Percentiles rank a stretch among this genome's conserved stretches.
phyloP scores from a whole-genome alignment of 805 yeast genomes.

The Ogataea pignaliae region DNA sequence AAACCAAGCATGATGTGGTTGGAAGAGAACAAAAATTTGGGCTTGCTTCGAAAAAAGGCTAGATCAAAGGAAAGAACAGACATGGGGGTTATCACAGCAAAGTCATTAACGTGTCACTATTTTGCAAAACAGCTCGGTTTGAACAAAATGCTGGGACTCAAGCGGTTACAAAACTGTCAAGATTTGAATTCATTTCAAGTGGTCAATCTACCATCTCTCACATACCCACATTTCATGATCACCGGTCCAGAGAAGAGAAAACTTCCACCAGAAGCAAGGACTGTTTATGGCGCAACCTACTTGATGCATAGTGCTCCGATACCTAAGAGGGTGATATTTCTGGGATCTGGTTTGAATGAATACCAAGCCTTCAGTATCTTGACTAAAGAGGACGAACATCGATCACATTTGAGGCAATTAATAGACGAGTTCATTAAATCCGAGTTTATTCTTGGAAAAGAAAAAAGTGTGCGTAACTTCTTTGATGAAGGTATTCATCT shows the following conservation, averaged over 20 bases:
- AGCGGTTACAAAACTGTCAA: conserved; percentile 2
- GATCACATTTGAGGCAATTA: conserved; percentile 3
- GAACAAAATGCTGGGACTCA: neutral
- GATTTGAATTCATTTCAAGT: conserved; percentile 10
- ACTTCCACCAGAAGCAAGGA: conserved; percentile 29
- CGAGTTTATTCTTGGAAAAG: conserved; percentile 1
- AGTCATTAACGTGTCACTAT: conserved; percentile 12
- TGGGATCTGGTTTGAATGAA: conserved; percentile 17
- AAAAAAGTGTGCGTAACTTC: neutral
- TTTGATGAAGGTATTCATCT: conserved; percentile 9
- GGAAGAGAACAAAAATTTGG: too few species aligned
- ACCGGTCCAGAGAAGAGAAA: conserved; percentile 19
- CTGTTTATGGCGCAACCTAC: conserved; percentile 32
- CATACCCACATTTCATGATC: conserved; percentile 24
- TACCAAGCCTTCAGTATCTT: conserved; percentile 18
- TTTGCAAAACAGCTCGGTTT: conserved; percentile 19
- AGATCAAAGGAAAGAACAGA: too few species aligned
- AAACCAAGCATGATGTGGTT: conserved; percentile 16
- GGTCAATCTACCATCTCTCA: conserved; percentile 9
- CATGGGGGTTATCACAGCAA: conserved; percentile 1
- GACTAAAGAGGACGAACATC: neutral
- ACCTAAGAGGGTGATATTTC: conserved; percentile 30
- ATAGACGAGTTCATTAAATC: conserved; percentile 9
- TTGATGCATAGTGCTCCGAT: conserved; percentile 27
- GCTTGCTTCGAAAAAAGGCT: too few species aligned